Base-by-base conservation (phyloP, 768 basidiomycete species). In the Boletus fagicola region DNA sequence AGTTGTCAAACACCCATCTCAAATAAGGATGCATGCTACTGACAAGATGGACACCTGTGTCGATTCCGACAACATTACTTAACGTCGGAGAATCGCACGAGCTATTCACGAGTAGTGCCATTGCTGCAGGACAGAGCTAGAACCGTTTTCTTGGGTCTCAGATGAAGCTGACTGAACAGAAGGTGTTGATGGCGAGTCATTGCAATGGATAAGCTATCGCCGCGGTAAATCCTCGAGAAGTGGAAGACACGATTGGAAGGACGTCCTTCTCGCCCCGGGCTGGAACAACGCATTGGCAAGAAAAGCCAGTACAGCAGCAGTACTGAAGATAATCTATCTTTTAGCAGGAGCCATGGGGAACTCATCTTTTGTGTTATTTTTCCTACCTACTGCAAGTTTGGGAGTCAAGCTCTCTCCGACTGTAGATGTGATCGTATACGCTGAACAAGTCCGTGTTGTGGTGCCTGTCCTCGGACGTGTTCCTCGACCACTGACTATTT, bases 161-260 rank as follows among this genome's bases (percentile, higher is more conserved):
- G 45, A 26, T 22, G 6, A 26, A 60, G 58, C 5, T 60, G 58
- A 35, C 49, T 57, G 44, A 59, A 59, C 13, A 59, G 22, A 7
- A 47, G 4, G 20, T 52, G 58, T 42, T 59, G 54, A 38, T 59
- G 58, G 45, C 54, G 54, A 54, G 58, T 31, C 30, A 59, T 57
- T 13, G 54, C 49, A n/a, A 48, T 10, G 28, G 49, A 54, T 42
- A 57, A 30, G 45, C 39, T 56, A 26, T 59, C 58, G 26, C 54
- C 55, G 2, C 24, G 54, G 8, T 36, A n/a, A 28, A 56, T 56
- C 38, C 58, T 59, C 6, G 58, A 56, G 44, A 58, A 54, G 18
- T 58, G 57, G 31, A 58, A 58, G 18, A 39, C n/a, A 18, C 13
- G 9, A 35, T 39, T 33, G n/a, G 50, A 46, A 5, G 44, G 13